Base-by-base conservation (phyloP, 306 rosid species). In the Fagus crenata region DNA sequence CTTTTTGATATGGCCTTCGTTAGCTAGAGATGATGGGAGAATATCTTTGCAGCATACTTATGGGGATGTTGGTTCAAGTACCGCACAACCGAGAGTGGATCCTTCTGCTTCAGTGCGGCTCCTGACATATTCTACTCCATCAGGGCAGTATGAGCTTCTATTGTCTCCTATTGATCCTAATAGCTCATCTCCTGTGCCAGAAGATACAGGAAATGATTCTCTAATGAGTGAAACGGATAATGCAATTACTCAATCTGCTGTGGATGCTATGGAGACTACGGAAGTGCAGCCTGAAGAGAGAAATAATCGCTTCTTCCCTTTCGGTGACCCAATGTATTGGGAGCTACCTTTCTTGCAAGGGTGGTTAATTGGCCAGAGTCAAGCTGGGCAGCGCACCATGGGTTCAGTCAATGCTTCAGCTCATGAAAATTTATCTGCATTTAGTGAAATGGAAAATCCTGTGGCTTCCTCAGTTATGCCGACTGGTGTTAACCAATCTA, bases 291-390 rank as follows among this genome's bases (percentile, higher is more conserved):
- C 82, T 8, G 89, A 83, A 78, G 86, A 78, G 53, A 83, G 87
- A 76, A 72, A 76, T 65, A 79, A 83, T 67, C 92, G 72, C 72
- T 72, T 79, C 60, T 89, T 87, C 75, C 86, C 91, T 75, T 86
- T 87, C 39, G 85, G 90, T 76, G 96, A 90, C 39, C 74, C 90
- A 72, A 77, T 84, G 59, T 84, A 84, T 77, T 92, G 98, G 98
- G 99, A 92, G 71, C 80, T 91, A 59, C 97, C 99, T 83, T 96
- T 89, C 84, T 86, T 91, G 80, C 99, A 91, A 81, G 99, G 99
- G 59, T 96, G 91, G 93, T 80, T 96, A 75, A 88, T 96, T 83
- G 98, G 97, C 81, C 98, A 92, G 84, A 89, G 83, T 81, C 97
- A 95, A 88, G 97, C 82, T 65, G 89, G 88, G 67, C 88, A 80